Conservation (phyloP, 345 rosid genomes). For the Laguncularia racemosa region DNA sequence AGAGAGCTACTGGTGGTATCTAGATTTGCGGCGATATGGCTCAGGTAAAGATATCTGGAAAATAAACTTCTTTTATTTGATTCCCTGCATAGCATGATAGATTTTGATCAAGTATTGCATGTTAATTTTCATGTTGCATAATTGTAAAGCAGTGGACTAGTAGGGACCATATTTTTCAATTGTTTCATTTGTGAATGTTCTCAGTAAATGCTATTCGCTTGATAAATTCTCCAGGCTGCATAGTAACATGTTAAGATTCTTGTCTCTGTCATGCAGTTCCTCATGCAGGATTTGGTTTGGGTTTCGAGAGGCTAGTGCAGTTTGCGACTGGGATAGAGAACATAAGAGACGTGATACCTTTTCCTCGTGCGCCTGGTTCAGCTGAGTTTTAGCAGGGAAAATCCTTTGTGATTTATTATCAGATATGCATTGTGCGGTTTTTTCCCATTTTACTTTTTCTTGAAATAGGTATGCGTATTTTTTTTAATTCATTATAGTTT, state of each 20-base stretch:
- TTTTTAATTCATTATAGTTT: too few relatives aligned
- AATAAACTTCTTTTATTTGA: too few relatives aligned
- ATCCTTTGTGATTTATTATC: too few relatives aligned
- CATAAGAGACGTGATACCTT: constrained; percentile 90
- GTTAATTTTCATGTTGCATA: too few relatives aligned
- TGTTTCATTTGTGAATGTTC: too few relatives aligned
- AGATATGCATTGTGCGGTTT: not conserved
- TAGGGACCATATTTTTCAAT: too few relatives aligned
- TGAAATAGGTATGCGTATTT: too few relatives aligned
- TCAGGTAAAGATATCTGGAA: constrained; percentile 48
- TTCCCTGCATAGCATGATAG: not conserved
- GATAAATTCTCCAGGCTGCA: not conserved
- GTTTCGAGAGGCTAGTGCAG: constrained; percentile 95
- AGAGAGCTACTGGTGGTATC: constrained; percentile 98
- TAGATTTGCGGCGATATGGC: constrained; percentile 89
- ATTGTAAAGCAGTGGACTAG: too few relatives aligned
- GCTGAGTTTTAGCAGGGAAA: constrained; percentile 63
- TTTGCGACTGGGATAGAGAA: constrained; percentile 92
- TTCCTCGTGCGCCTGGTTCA: constrained; percentile 87
- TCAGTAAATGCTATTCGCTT: too few relatives aligned
- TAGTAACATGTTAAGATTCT: not conserved
- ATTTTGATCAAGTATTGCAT: not conserved
- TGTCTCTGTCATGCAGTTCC: constrained; percentile 52
- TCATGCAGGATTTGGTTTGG: constrained; percentile 93
- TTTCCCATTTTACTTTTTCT: not conserved